Evolutionary conservation across 169 alveolate species (phyloP).

Genomic region (Plasmodium blacklocki): DNA sequence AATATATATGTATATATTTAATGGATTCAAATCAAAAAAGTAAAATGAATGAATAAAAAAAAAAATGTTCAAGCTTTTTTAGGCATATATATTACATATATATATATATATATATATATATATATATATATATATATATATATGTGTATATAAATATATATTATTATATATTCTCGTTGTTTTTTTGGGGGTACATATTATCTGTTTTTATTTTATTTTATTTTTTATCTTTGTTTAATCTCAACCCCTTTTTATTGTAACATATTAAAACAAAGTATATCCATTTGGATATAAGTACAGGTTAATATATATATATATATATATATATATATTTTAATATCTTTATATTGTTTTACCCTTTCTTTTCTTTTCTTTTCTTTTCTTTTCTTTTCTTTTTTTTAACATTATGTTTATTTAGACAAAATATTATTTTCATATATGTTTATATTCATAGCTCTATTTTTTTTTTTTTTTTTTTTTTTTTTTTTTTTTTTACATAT

Average conservation of each 20-base stretch:
- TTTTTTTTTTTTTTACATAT: background rate
- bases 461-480: background rate
- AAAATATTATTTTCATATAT: too few relatives aligned
- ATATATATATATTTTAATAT: constrained; percentile 8
- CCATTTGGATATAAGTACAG: constrained; percentile 12
- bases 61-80: constrained; percentile 1
- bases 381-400: constrained; percentile 14
- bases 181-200: background rate
- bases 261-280: too few relatives aligned
- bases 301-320: background rate
- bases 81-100: constrained; percentile 10
- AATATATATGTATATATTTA: too few relatives aligned
- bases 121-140: constrained; percentile 16
- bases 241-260: too few relatives aligned
- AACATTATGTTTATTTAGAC: background rate
- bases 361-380: background rate
- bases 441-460: too few relatives aligned
- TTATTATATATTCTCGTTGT: background rate
- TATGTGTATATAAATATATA: constrained; percentile 11
- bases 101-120: constrained; percentile 10
- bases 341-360: constrained; percentile 1
- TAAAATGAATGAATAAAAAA: background rate
- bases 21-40: too few relatives aligned
- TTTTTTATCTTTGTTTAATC: background rate
- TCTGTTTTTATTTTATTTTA: background rate